A percentile compares a stretch with the other conserved stretches of the same genome.
These are phyloP conservation scores for Lachancea mirantina DNA, from an alignment of 805 yeast genomes.

Conservation along the genomic window DNA sequence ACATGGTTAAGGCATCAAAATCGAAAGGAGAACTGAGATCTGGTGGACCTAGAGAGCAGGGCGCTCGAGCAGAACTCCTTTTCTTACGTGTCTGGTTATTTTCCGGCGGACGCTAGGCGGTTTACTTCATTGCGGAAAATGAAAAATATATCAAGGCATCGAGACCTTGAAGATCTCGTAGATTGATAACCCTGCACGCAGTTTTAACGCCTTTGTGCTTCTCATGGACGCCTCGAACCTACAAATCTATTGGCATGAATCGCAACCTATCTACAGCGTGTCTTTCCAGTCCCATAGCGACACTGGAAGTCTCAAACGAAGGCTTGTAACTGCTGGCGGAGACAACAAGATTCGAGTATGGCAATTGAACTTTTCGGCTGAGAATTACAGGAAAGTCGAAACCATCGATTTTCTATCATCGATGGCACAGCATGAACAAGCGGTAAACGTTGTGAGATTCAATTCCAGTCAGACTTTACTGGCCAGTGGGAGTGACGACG, in stretches of 20 bases:
- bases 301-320: constrained; percentile 24
- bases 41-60: too few species aligned
- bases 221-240: constrained; percentile 17
- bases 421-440: constrained; percentile 82
- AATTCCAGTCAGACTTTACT: constrained; percentile 56
- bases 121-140: too few species aligned
- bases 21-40: too few species aligned
- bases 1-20: too few species aligned
- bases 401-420: constrained; percentile 73
- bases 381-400: constrained; percentile 26
- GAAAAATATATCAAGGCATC: too few species aligned
- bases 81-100: too few species aligned
- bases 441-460: constrained; percentile 86
- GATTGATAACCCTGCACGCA: too few species aligned
- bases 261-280: constrained; percentile 64
- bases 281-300: constrained; percentile 48
- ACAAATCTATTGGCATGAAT: constrained; percentile 42
- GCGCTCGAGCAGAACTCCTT: too few species aligned
- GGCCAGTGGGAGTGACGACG: constrained; percentile 96
- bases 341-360: constrained; percentile 79
- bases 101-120: too few species aligned
- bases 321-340: constrained; percentile 89
- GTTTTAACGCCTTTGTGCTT: too few species aligned
- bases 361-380: constrained; percentile 26
- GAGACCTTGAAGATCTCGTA: too few species aligned